These are phyloP conservation scores for Bryoglossum gracile DNA, from an alignment of 495 filamentous ascomycete genomes.

Conservation along the genomic window DNA sequence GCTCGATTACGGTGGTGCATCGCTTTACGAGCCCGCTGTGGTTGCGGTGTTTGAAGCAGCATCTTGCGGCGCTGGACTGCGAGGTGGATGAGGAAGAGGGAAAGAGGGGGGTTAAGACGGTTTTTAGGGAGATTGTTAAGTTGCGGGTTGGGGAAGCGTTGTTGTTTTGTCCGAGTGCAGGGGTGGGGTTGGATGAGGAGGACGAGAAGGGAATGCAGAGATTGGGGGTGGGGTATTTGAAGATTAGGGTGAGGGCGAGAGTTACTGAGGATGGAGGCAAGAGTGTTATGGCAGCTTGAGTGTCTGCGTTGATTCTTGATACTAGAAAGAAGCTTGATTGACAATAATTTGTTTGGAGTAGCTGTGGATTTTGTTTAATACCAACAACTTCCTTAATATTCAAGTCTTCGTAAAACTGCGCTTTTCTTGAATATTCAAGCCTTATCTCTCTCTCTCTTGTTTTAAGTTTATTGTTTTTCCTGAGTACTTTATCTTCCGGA, in stretches of 20 bases:
- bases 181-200: background rate
- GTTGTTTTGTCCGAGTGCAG: slow-evolving; percentile 55
- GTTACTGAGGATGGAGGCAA: slow-evolving; percentile 50
- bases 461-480: no score
- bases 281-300: slow-evolving; percentile 38
- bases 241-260: slow-evolving; percentile 31
- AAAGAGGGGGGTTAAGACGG: slow-evolving; percentile 10
- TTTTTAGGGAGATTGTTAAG: slow-evolving; percentile 51
- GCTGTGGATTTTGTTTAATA: no score
- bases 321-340: background rate
- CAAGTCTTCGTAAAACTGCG: no score
- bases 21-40: slow-evolving; percentile 66
- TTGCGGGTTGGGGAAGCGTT: slow-evolving; percentile 58
- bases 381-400: no score
- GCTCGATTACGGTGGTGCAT: slow-evolving; percentile 67
- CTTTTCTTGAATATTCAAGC: no score
- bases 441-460: no score
- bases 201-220: slow-evolving; percentile 25
- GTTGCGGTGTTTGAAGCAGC: slow-evolving; percentile 51
- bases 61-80: slow-evolving; percentile 44
- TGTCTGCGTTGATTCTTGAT: no score
- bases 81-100: slow-evolving; percentile 3
- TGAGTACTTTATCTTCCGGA: no score
- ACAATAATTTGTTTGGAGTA: background rate
- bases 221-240: slow-evolving; percentile 41